A percentile compares a stretch with the other conserved stretches of the same genome.
These are phyloP conservation scores for Ballota nigra DNA, from an alignment of 257 asterid genomes.

Conservation along the genomic window DNA sequence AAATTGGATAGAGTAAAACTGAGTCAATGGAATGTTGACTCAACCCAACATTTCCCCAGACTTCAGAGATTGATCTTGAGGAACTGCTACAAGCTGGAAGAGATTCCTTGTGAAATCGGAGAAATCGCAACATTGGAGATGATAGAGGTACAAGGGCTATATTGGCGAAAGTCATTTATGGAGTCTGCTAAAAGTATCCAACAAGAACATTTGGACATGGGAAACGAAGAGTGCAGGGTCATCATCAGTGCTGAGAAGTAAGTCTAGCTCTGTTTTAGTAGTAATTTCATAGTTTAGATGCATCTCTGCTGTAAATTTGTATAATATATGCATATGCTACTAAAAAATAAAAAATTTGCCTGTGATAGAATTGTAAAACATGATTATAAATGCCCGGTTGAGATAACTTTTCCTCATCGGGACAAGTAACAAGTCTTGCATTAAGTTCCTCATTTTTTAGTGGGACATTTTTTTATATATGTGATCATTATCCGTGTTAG, in stretches of 20 bases:
- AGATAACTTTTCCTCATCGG: no score
- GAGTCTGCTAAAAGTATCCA: slow-evolving; percentile 16
- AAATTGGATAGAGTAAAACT: neutral
- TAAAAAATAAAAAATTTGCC: no score
- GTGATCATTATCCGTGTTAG: no score
- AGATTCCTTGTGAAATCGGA: neutral
- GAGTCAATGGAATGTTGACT: neutral
- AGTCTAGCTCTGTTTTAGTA: no score
- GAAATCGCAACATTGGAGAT: neutral
- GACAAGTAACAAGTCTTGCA: no score
- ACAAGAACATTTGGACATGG: slow-evolving; percentile 21
- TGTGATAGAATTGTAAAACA: no score
- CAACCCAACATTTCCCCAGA: neutral
- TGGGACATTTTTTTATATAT: no score
- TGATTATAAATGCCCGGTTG: no score
- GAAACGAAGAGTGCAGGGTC: slow-evolving; percentile 15
- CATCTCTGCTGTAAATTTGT: no score
- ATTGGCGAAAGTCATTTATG: neutral
- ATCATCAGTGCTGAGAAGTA: neutral
- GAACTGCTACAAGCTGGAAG: neutral
- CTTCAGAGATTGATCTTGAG: neutral
- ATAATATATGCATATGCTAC: no score
- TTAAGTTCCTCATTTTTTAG: no score
- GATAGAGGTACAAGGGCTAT: slow-evolving; percentile 7
- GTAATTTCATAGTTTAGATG: no score